Base-by-base conservation (phyloP, 1,284 basidiomycete genomes). In the Malassezia restricta region DNA sequence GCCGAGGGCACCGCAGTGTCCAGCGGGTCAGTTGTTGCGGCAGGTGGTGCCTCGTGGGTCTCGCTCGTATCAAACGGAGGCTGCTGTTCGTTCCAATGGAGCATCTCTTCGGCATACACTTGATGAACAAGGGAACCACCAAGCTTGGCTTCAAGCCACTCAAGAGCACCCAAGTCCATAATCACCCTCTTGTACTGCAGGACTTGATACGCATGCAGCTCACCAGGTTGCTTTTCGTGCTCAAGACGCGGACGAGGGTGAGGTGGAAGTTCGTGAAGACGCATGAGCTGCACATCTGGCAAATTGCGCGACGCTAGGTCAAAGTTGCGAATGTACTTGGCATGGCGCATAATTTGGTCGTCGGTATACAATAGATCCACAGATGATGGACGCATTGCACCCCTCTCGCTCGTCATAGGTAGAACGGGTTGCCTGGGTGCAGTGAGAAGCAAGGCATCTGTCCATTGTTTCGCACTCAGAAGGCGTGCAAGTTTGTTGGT, bases 61-160 rank as follows among this genome's bases (percentile, higher is more conserved):
- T 24, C 20, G 20, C 20, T 24, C 20, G 20, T 24, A 24, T 24
- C 29, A 24, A 24, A 24, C 4, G 20, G 20, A 24, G 20, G 20
- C 20, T 15, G 33, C 24, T 40, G 28, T 6, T 40, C 43, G 1
- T 40, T 17, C 42, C 45, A 40, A 24, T 8, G 14, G 24, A 31
- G 29, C 35, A 51, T 30, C 37, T 56, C 54, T 35, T 51, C 46
- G 14, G 42, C 35, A 41, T 51, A 45, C 37, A 57, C 31, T 40
- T 62, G 52, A 48, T 73, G 70, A 48, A 64, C 63, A 43, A 62
- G 56, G 28, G 65, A 61, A 12, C 70, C 70, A 9, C 70, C 68
- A 1, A 73, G 58, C 57, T 68, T 70, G 47, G 68, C 69, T 53
- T 73, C 70, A 27, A 73, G 62, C 70, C 70, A 71, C 52, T 73